Evolutionary conservation across 805 yeast genomes (phyloP), one percentile per base, ranked within the genome.

Genomic region (Starmera caribaea): DNA sequence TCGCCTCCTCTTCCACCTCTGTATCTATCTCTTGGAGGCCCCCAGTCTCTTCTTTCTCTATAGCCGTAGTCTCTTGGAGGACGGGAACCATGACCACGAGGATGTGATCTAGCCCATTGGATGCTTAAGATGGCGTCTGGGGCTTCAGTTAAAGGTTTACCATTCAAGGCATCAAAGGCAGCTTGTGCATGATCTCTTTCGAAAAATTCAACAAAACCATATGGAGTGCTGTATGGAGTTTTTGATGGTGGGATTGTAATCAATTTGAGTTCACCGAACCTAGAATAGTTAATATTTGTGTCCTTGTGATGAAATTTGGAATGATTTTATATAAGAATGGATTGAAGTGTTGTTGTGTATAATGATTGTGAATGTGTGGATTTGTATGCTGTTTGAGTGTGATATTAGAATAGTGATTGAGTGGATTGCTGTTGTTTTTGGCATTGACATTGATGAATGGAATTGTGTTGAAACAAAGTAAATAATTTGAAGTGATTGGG

Each of bases 201-300:
- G 45, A 68, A 65, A 54, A 68, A 78, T 51, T 77, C 81, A 21
- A 78, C 82, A 57, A 77, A 78, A 8, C 81, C 84, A 50, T 66
- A 78, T 49, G 76, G 78, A 44, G 73, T 67, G 32, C 77, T 76
- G 47, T 73, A 79, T 41, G 70, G 70, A 26, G 71, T 65, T 57
- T 76, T 70, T 43, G 81, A 79, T 40, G 82, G 82, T 33, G 81
- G 76, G 36, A 77, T 72, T 45, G 26, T 21, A 9, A 21, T 9
- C 8, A 9, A 21, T 21, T 21, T 21, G 8, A 21, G 9, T 5
- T 21, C 69, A 37, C 83, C 84, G 46, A 49, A 73, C 55, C 81
- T 75, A 38, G 35, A 30, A 35, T 16, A 34, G 31, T 30, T 47
- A 34, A 38, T 30, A 27, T 28, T 26, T 16, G 33, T 27, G 29